Base-by-base conservation (phyloP, 2,329 filamentous ascomycete genomes). In the Penicillium sp. region DNA sequence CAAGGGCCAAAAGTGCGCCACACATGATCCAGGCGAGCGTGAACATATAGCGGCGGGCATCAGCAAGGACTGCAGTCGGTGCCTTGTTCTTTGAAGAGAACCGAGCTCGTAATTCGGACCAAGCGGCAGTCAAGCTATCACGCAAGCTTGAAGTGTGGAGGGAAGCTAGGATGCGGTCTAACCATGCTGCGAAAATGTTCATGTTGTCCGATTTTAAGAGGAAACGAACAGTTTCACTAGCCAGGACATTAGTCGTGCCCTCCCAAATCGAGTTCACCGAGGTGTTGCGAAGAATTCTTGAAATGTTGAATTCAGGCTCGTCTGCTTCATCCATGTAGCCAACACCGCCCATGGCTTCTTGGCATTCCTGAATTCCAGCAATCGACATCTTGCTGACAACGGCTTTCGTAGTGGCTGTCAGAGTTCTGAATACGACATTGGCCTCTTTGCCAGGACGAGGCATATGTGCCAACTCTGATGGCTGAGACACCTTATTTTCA, bases 191-290 rank as follows among this genome's bases (percentile, higher is more conserved):
- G 45, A 76, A 69, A 0, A 67, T 51, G 9, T 47, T 49, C 26
- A 64, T 49, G 47, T 67, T 63, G n/a, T 61, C 64, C 2, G 53
- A 43, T 16, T 62, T 65, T 2, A 65, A 33, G 4, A 68, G 49
- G 34, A 66, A 63, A 0, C 78, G 68, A 26, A 80, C 69, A 5
- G 79, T 68, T 57, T 82, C 79, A 36, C 76, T 76, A 4, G 83
- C 82, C 50, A 90, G 75, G 6, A 90, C 85, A 61, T 89, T 86
- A 0, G 86, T 88, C 0, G 87, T 90, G 1, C 87, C 85, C 68
- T 88, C 86, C 85, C 85, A 88, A 45, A 90, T 86, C 1, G 70
- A 69, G 45, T 75, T 72, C 1, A 79, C 77, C 7, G 76, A 72
- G 1, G 79, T 82, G 60, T 90, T 87, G 7, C 88, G 80, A 61